These are phyloP conservation scores for Leccinum cinnamomeum DNA, from an alignment of 1,284 basidiomycete genomes.

Conservation along the genomic window DNA sequence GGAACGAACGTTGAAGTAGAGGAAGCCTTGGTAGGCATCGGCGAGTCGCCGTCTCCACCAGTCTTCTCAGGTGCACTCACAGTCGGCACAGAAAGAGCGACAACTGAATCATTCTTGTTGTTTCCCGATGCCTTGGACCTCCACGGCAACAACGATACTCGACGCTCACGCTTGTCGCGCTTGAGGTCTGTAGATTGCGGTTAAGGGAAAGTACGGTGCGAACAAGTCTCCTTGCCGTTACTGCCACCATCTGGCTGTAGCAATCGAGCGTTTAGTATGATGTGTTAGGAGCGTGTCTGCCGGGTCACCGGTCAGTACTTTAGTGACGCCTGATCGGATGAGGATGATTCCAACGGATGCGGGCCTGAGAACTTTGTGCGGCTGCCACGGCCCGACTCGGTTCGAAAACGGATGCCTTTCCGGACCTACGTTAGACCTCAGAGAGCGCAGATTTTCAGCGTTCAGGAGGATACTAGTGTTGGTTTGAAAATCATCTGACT, in stretches of 20 bases:
- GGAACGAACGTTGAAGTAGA: not conserved
- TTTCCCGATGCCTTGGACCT: slow-evolving; percentile 16
- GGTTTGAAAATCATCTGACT: too few species aligned
- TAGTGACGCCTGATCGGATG: too few species aligned
- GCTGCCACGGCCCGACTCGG: not conserved
- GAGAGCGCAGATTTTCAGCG: too few species aligned
- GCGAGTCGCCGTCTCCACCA: not conserved
- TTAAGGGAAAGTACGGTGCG: slow-evolving; percentile 8
- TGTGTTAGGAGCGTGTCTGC: not conserved
- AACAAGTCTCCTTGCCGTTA: slow-evolving; percentile 17
- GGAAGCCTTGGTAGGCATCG: not conserved
- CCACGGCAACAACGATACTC: slow-evolving; percentile 26
- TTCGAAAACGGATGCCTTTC: not conserved
- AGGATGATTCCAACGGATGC: too few species aligned
- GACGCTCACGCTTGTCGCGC: slow-evolving; percentile 21
- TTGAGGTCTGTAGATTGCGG: slow-evolving; percentile 24
- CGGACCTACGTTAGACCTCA: not conserved
- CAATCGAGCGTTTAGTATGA: not conserved
- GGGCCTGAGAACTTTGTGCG: not conserved
- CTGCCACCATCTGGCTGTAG: not conserved
- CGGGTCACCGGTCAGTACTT: too few species aligned
- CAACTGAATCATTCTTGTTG: not conserved
- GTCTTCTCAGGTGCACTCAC: not conserved
- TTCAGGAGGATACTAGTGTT: too few species aligned
- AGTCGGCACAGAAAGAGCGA: not conserved